Conservation (phyloP, 2,329 filamentous ascomycete species). For the Fusarium lyarnte region DNA sequence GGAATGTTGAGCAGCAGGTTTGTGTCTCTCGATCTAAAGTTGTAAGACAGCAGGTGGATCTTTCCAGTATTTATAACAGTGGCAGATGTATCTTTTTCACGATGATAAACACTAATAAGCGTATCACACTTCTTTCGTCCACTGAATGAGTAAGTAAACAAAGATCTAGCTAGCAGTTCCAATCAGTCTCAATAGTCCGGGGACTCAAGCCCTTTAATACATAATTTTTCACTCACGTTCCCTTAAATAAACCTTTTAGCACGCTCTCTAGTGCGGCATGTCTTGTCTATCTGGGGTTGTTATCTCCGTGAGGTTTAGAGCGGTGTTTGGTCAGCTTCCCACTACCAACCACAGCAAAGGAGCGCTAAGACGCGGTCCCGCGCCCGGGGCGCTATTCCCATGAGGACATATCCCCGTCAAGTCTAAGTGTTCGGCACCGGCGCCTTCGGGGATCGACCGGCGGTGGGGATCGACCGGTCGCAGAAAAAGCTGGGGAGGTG, state of each 20-base stretch:
- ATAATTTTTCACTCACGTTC: background rate
- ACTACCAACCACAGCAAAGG: background rate
- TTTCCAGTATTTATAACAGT: constrained; percentile 2
- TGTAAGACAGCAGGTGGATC: background rate
- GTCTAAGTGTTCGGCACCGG: constrained; percentile 21
- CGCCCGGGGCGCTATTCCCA: constrained; percentile 36
- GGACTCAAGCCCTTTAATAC: background rate
- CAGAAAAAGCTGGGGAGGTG: constrained; percentile 1
- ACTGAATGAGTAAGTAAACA: background rate
- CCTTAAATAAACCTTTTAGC: background rate
- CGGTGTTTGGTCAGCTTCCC: background rate
- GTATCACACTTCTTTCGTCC: background rate
- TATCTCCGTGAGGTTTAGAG: constrained; percentile 26
- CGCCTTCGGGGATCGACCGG: constrained; percentile 31
- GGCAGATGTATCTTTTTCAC: background rate
- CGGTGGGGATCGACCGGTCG: constrained; percentile 4
- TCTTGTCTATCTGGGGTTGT: constrained; percentile 30
- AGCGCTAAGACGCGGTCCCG: background rate
- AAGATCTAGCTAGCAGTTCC: background rate
- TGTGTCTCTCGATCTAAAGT: background rate
- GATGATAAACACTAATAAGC: background rate
- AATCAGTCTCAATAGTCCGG: background rate
- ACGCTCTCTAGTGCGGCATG: constrained; percentile 1
- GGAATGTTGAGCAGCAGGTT: background rate
- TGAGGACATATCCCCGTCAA: constrained; percentile 40